Evolutionary conservation across 306 rosid species (phyloP).

Genomic region (Citrullus amarus): DNA sequence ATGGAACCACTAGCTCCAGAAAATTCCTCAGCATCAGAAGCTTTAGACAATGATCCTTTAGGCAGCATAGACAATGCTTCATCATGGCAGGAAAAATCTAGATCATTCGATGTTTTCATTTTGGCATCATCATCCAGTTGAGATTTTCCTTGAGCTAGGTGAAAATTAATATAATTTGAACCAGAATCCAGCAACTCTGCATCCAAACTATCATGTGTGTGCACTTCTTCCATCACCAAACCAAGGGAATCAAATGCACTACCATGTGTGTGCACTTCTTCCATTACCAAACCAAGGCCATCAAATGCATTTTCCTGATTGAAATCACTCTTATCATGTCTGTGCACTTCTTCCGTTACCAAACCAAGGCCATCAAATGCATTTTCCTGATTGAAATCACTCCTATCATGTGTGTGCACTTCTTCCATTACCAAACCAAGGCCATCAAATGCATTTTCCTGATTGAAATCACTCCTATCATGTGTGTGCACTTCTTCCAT

Average conservation of each 20-base stretch:
- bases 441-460: constrained; percentile 3
- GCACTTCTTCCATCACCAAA: neutral
- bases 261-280: neutral
- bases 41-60: constrained; percentile 2
- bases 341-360: neutral
- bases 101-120: neutral
- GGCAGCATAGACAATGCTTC: constrained; percentile 17
- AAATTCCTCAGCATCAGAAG: constrained; percentile 16
- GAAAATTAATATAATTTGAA: neutral
- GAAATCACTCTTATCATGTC: constrained; percentile 3
- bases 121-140: constrained; percentile 7
- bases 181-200: neutral
- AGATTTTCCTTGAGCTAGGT: constrained; percentile 9
- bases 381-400: constrained; percentile 5
- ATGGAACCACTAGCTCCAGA: neutral
- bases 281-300: neutral
- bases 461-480: constrained; percentile 9
- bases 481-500: neutral
- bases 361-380: constrained; percentile 4
- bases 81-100: neutral
- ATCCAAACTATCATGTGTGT: neutral
- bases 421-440: neutral
- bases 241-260: constrained; percentile 10
- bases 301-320: neutral
- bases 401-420: neutral